Base-by-base conservation (phyloP, 2,329 filamentous ascomycete species). In the Colletotrichum costaricense region DNA sequence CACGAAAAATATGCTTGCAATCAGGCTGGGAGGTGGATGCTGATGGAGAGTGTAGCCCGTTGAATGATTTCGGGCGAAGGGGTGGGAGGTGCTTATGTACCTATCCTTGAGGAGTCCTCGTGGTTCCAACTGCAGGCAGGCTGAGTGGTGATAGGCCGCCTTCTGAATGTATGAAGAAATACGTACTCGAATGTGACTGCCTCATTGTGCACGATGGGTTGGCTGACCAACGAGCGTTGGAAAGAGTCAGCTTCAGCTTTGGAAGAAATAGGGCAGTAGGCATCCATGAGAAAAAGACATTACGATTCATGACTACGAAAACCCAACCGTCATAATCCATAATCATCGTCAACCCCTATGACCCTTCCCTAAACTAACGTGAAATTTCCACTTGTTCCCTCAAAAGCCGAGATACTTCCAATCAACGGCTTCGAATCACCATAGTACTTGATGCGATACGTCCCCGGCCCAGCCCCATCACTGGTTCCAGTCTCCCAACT, bases 361-460 rank as follows among this genome's bases (percentile, higher is more conserved):
- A 1, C 56, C n/a, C 38, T 12, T 6, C 6, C 35, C 75, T 69
- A 81, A 4, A 75, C 59, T 35, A 86, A 67, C 22, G 78, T 83
- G 81, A 93, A 93, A 65, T 81, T 82, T 60, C 86, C 85, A 78
- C 92, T 93, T 9, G 86, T 86, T 0, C 93, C 94, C 76, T 93
- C 90, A 84, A 97, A 97, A 3, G 88, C 81, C 52, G 84, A 89
- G 52, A 97, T 91, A 1, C 78, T 91, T 1, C 87, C 89, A 33
- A 89, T 79, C 12, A 91, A 77, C 6, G 86, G 86, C 88, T 95
- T 98, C 3, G 90, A 86, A 83, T 98, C 95, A 0, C 96, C 96
- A 82, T 92, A 96, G 80, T 98, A 98, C 83, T 87, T 90, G 58
- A 97, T 82, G 28, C 95, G 86, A 82, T 98, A 98, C 60, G 88